Conservation (phyloP, 2,329 filamentous ascomycete species). For the Aspergillus nomiae region DNA sequence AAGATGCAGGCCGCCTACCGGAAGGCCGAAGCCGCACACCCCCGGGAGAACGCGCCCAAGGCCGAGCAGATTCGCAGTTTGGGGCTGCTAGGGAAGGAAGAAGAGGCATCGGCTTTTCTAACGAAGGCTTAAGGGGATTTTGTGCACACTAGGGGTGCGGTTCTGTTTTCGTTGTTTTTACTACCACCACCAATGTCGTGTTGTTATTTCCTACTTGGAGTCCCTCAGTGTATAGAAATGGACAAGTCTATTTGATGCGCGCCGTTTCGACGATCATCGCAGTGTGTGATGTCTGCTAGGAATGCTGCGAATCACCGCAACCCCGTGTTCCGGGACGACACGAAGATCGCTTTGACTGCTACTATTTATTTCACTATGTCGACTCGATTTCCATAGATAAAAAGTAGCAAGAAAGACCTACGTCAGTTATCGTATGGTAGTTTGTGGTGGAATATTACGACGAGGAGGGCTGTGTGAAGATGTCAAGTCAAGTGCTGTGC, state of each 20-base stretch:
- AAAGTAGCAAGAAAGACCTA: not conserved
- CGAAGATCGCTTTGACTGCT: not conserved
- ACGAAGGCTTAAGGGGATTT: constrained; percentile 26
- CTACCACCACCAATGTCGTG: constrained; percentile 27
- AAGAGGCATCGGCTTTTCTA: constrained; percentile 68
- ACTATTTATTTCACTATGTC: not conserved
- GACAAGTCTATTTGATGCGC: constrained; percentile 15
- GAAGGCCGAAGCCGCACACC: constrained; percentile 72
- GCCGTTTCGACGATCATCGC: not conserved
- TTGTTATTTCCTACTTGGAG: constrained; percentile 26
- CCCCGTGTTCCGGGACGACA: not conserved
- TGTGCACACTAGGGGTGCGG: constrained; percentile 22
- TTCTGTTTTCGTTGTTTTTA: constrained; percentile 27
- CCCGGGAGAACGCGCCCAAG: constrained; percentile 77
- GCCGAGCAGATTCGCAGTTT: constrained; percentile 86
- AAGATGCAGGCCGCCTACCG: constrained; percentile 83
- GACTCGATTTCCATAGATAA: not conserved
- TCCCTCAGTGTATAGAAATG: constrained; percentile 39
- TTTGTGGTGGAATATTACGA: not conserved
- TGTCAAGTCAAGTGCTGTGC: not conserved
- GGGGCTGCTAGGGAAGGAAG: constrained; percentile 79
- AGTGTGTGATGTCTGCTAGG: not conserved
- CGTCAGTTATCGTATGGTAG: not conserved
- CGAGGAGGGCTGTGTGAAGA: not conserved
- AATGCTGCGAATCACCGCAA: not conserved